A percentile compares a stretch with the other conserved stretches of the same genome.
phyloP scores from a whole-genome alignment of 2,329 filamentous ascomycete species.

The Colletotrichum kahawae region DNA sequence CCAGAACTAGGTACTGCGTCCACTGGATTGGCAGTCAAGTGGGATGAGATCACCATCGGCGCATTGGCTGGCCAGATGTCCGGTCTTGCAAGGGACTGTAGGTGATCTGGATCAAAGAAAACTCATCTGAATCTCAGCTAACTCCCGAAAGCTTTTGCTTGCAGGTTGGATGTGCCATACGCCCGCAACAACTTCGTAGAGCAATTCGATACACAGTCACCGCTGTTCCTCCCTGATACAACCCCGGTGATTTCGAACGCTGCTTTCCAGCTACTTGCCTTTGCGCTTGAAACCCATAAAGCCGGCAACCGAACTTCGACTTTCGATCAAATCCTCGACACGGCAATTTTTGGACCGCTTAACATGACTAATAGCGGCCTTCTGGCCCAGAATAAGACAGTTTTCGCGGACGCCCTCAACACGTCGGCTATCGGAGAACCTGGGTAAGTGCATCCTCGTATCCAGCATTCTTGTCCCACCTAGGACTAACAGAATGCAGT shows the following conservation, averaged over 20 bases:
- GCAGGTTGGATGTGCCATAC: slow-evolving; percentile 20
- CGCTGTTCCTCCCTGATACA: slow-evolving; percentile 27
- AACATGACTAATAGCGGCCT: slow-evolving; percentile 23
- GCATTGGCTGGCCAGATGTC: slow-evolving; percentile 28
- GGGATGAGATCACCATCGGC: slow-evolving; percentile 27
- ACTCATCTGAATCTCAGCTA: background rate
- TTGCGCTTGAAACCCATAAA: slow-evolving; percentile 19
- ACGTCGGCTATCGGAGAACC: slow-evolving; percentile 21
- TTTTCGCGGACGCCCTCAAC: slow-evolving; percentile 21
- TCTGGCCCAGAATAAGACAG: background rate
- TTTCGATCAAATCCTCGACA: slow-evolving; percentile 3
- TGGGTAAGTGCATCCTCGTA: slow-evolving; percentile 9
- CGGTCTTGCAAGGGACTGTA: slow-evolving; percentile 26
- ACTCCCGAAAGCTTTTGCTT: slow-evolving; percentile 3
- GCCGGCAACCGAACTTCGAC: background rate
- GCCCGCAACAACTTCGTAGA: slow-evolving; percentile 16
- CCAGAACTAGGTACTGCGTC: slow-evolving; percentile 26
- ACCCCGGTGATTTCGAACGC: slow-evolving; percentile 29
- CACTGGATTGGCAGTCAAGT: slow-evolving; percentile 12
- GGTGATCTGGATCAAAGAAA: background rate
- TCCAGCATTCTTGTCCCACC: background rate
- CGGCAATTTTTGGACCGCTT: slow-evolving; percentile 21
- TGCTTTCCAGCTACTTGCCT: slow-evolving; percentile 28
- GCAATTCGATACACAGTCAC: slow-evolving; percentile 4
- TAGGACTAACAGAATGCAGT: background rate